These are phyloP conservation scores for Wallacemonas sp. DNA, from an alignment of 208 protist species.

Conservation along the genomic window DNA sequence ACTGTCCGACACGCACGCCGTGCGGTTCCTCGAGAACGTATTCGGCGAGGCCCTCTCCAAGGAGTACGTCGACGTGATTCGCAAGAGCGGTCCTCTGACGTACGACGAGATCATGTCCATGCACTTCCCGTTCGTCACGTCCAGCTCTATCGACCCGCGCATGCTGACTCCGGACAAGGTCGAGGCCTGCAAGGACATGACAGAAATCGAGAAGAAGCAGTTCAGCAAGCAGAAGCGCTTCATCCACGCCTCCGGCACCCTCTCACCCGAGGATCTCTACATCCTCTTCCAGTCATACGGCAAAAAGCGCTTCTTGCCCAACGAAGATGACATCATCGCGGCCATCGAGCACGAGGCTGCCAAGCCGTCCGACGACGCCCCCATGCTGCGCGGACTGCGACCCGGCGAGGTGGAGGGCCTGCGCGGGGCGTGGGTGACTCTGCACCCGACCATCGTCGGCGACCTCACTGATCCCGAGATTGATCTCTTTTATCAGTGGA, in stretches of 20 bases:
- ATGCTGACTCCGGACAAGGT: slow-evolving; percentile 28
- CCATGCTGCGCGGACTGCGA: slow-evolving; percentile 30
- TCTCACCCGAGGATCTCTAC: slow-evolving; percentile 49
- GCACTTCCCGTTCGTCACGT: slow-evolving; percentile 45
- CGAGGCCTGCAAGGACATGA: slow-evolving; percentile 14
- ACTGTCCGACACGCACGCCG: slow-evolving; percentile 19
- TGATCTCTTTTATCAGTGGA: slow-evolving; percentile 49
- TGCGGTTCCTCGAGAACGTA: slow-evolving; percentile 40
- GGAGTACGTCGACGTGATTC: slow-evolving; percentile 20
- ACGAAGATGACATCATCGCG: slow-evolving; percentile 24
- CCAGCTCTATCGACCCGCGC: slow-evolving; percentile 29
- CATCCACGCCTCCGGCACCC: slow-evolving; percentile 30
- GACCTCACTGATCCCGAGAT: slow-evolving; percentile 43
- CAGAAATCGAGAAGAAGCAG: slow-evolving; percentile 28
- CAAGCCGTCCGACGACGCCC: slow-evolving; percentile 14
- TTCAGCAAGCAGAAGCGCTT: slow-evolving; percentile 33
- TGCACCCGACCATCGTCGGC: slow-evolving; percentile 43
- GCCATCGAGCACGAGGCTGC: slow-evolving; percentile 23
- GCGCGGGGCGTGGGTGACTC: slow-evolving; percentile 45
- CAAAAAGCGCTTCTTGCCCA: slow-evolving; percentile 21
- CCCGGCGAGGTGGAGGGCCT: slow-evolving; percentile 44
- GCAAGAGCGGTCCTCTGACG: slow-evolving; percentile 22
- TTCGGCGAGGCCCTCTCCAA: slow-evolving; percentile 39
- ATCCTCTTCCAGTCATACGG: slow-evolving; percentile 29
- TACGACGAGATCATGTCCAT: slow-evolving; percentile 59